Percentiles rank a stretch among this genome's conserved stretches.
phyloP scores from a whole-genome alignment of 2,329 filamentous ascomycete genomes.

The Tricladium varicosporioides region DNA sequence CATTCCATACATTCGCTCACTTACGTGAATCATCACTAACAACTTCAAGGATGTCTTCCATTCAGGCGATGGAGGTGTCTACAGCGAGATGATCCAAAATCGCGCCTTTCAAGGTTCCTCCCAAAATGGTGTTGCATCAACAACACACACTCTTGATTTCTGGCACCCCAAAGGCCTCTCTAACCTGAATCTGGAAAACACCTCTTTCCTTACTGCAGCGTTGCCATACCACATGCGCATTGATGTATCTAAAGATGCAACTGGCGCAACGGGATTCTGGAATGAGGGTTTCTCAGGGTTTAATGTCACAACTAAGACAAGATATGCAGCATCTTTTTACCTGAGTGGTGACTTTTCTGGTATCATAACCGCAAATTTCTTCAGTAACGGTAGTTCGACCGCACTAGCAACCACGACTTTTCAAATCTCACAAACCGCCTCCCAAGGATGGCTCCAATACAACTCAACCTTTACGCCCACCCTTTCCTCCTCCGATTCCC shows the following conservation, averaged over 20 bases:
- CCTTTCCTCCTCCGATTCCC: neutral
- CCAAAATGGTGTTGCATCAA: slow-evolving; percentile 12
- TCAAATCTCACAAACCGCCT: neutral
- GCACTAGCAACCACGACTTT: neutral
- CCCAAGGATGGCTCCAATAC: neutral
- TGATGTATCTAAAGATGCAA: neutral
- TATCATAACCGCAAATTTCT: neutral
- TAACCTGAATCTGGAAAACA: slow-evolving; percentile 31
- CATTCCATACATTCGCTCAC: neutral
- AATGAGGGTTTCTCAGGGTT: neutral
- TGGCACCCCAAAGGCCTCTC: slow-evolving; percentile 12
- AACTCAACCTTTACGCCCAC: neutral
- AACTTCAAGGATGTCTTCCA: slow-evolving; percentile 22
- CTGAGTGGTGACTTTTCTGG: neutral
- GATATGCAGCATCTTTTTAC: neutral
- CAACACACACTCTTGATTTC: slow-evolving; percentile 34
- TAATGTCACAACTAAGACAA: neutral
- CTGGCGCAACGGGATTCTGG: neutral
- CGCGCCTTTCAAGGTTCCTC: slow-evolving; percentile 58
- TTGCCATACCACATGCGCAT: slow-evolving; percentile 10
- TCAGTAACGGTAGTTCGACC: neutral
- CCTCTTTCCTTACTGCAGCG: slow-evolving; percentile 8
- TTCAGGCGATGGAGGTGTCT: slow-evolving; percentile 36
- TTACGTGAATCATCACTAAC: neutral
- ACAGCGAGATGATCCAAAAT: slow-evolving; percentile 67